phyloP scores from a whole-genome alignment of 2,329 filamentous ascomycete species.

The Penicillium hordei region DNA sequence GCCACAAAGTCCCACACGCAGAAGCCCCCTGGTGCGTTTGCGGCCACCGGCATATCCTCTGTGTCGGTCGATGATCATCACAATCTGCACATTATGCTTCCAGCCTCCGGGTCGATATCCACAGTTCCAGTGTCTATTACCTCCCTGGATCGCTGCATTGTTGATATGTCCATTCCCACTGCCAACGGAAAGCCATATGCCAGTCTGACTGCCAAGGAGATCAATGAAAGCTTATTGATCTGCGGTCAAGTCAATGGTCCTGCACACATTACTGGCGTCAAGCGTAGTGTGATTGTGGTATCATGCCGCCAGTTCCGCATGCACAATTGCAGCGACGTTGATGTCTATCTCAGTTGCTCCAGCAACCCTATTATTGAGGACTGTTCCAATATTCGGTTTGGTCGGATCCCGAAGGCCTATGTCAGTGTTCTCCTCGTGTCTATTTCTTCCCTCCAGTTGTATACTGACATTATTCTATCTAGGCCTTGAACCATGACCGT shows the following conservation, averaged over 20 bases:
- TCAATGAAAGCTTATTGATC: slow-evolving; percentile 70
- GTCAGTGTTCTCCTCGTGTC: slow-evolving; percentile 51
- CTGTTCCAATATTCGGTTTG: slow-evolving; percentile 75
- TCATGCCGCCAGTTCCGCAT: slow-evolving; percentile 86
- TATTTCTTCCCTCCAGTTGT: neutral
- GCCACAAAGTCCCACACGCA: slow-evolving; percentile 24
- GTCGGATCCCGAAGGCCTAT: slow-evolving; percentile 68
- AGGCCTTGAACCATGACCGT: slow-evolving; percentile 35
- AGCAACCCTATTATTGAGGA: slow-evolving; percentile 94
- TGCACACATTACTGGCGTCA: slow-evolving; percentile 75
- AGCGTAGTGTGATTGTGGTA: slow-evolving; percentile 73
- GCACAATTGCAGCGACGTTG: slow-evolving; percentile 78
- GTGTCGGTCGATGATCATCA: slow-evolving; percentile 67
- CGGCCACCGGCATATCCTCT: slow-evolving; percentile 51
- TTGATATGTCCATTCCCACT: slow-evolving; percentile 74
- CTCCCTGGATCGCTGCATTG: slow-evolving; percentile 67
- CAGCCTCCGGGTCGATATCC: slow-evolving; percentile 66
- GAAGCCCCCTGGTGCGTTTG: slow-evolving; percentile 54
- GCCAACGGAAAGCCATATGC: slow-evolving; percentile 64
- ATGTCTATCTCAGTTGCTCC: slow-evolving; percentile 77
- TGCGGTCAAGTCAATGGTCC: slow-evolving; percentile 77
- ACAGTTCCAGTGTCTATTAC: slow-evolving; percentile 73
- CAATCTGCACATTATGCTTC: slow-evolving; percentile 73
- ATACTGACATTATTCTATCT: slow-evolving; percentile 9
- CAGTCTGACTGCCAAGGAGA: slow-evolving; percentile 66